Evolutionary conservation across 306 rosid genomes (phyloP).

Genomic region (Carpinus fangiana): DNA sequence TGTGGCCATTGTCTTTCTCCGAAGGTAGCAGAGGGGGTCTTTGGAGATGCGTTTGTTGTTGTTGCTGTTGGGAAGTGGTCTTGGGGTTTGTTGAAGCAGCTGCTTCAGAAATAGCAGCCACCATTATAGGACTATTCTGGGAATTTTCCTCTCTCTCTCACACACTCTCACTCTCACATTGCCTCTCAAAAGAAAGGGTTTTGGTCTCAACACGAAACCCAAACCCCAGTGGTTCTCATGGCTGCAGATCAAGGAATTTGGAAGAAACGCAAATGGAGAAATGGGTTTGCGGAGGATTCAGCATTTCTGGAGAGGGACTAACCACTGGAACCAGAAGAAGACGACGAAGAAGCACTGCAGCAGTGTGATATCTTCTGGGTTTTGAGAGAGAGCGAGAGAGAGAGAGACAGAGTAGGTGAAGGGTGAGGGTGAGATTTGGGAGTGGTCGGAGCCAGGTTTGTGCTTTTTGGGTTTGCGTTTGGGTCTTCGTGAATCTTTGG

Average conservation of each 20-base stretch:
- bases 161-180: slow-evolving; percentile 43
- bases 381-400: slow-evolving; percentile 17
- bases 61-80: slow-evolving; percentile 24
- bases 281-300: slow-evolving; percentile 43
- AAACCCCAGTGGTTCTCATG: slow-evolving; percentile 22
- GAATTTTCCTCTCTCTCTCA: slow-evolving; percentile 6
- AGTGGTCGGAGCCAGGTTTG: slow-evolving; percentile 21
- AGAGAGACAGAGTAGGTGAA: slow-evolving; percentile 10
- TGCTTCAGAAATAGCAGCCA: slow-evolving; percentile 90
- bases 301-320: slow-evolving; percentile 30
- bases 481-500: slow-evolving; percentile 59
- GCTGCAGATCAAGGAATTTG: slow-evolving; percentile 35
- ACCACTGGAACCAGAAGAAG: slow-evolving; percentile 20
- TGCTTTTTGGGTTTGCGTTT: slow-evolving; percentile 28
- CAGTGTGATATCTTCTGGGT: background rate
- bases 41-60: slow-evolving; percentile 24
- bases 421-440: slow-evolving; percentile 32
- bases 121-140: slow-evolving; percentile 55
- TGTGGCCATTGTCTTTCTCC: slow-evolving; percentile 64
- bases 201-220: slow-evolving; percentile 20
- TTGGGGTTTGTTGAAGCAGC: slow-evolving; percentile 45
- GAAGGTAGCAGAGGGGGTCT: slow-evolving; percentile 59
- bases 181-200: slow-evolving; percentile 24
- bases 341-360: slow-evolving; percentile 26
- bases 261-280: slow-evolving; percentile 23